Base-by-base conservation (phyloP, 345 rosid species). In the Citrus australasica region DNA sequence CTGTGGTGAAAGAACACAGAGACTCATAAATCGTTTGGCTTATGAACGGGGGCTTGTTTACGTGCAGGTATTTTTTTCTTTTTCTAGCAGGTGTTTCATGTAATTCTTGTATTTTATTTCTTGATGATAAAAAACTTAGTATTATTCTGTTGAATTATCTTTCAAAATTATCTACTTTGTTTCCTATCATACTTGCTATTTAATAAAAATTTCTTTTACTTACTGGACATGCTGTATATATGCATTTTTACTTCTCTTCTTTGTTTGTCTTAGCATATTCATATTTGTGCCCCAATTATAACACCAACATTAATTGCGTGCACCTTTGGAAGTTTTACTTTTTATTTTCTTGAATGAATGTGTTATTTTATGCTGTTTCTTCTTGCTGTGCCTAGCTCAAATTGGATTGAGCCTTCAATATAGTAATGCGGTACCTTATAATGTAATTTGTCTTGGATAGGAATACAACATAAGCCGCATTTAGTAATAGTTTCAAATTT, bases 21-120 rank as follows among this genome's bases (percentile, higher is more conserved):
- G 98, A 88, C 94, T 92, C 67, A 89, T 92, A 69, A 96, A 89
- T 86, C 91, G 90, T 2, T 70, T 90, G 71, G 98, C 98, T 32
- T 90, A 90, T 85, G 97, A 96, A 79, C 85, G 86, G 4, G 99
- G 99, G 33, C 89, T 91, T 80, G 93, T 94, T 48, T 94, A 80
- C 81, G 95, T 92, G 5, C 97, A 96, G 89, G 99, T 94, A 64
- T 1, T 70, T 65, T 9, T 9, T 79, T 53, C 40, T 14, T 68
- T 42, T 24, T n/a, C 82, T 30, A 65, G 48, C 46, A 21, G 58
- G 27, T 25, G 32, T 69, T 65, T 62, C 69, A 46, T 32, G n/a
- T 28, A 59, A 69, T 46, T 65, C 38, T 63, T 22, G 32, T 42
- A 55, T 22, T 37, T 42, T 53, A 14, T 78, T 75, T 40, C 13